Conservation (phyloP, 225 moss, liverwort and hornwort species). For the Marchantia paleacea region DNA sequence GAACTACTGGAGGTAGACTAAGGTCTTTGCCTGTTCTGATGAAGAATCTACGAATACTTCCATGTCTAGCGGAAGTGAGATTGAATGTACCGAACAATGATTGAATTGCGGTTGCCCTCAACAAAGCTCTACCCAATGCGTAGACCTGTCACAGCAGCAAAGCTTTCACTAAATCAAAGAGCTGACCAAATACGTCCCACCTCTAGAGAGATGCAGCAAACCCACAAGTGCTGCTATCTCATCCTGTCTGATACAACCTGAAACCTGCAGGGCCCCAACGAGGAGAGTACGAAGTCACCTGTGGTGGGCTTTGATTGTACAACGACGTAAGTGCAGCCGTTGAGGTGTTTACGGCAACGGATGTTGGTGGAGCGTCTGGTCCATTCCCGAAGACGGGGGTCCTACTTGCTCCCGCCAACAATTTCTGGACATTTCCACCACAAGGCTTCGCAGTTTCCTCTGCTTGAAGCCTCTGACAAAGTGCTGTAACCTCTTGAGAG, state of each 20-base stretch:
- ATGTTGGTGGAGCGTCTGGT: constrained; percentile 37
- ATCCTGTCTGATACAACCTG: constrained; percentile 4
- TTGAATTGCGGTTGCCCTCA: neutral
- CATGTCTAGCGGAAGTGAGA: neutral
- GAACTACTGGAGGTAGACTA: neutral
- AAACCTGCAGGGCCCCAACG: neutral
- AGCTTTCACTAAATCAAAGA: no score
- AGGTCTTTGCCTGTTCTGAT: neutral
- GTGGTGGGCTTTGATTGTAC: constrained; percentile 43
- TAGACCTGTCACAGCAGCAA: no score
- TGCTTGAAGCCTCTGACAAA: constrained; percentile 22
- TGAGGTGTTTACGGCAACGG: constrained; percentile 23
- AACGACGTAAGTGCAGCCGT: constrained; percentile 32
- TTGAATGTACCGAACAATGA: constrained; percentile 5
- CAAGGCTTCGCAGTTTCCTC: constrained; percentile 33
- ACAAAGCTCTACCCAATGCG: constrained; percentile 8
- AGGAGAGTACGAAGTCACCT: constrained; percentile 25
- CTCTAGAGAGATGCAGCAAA: no score
- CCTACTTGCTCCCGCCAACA: no score
- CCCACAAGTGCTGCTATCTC: no score
- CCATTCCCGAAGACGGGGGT: no score
- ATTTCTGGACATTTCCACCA: neutral
- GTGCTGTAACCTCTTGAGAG: no score
- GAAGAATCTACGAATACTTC: neutral
- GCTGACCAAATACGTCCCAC: no score